phyloP scores from a whole-genome alignment of 1,284 basidiomycete species.

The Naganishia liquefaciens region DNA sequence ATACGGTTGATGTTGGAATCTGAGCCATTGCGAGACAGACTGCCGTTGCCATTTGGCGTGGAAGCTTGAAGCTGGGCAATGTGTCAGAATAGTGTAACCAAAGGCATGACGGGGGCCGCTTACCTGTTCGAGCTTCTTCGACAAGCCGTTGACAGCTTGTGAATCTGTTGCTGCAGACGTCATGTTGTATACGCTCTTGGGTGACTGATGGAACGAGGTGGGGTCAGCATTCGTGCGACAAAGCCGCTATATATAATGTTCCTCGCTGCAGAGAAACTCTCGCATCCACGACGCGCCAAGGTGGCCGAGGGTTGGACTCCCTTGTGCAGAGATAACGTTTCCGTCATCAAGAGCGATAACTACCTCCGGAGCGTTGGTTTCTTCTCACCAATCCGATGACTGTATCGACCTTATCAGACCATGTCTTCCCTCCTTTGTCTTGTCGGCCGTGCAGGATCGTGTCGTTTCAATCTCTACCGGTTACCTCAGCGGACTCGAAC shows the following conservation, averaged over 20 bases:
- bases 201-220: neutral
- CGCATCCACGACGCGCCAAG: slow-evolving; percentile 2
- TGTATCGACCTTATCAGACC: neutral
- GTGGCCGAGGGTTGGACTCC: neutral
- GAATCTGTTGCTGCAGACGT: slow-evolving; percentile 1
- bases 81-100: neutral
- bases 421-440: neutral
- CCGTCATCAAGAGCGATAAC: neutral
- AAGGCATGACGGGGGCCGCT: neutral
- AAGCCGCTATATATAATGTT: neutral
- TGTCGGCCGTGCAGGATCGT: too few species aligned
- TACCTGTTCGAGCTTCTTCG: slow-evolving; percentile 27
- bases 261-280: neutral
- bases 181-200: slow-evolving; percentile 21
- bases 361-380: slow-evolving; percentile 1
- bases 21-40: slow-evolving; percentile 25
- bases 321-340: slow-evolving; percentile 23
- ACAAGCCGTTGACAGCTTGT: slow-evolving; percentile 18
- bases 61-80: slow-evolving; percentile 15
- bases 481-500: neutral
- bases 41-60: slow-evolving; percentile 18
- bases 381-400: neutral
- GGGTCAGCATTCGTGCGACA: neutral
- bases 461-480: neutral
- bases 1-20: slow-evolving; percentile 29